Percentiles rank a stretch among this genome's conserved stretches.
phyloP scores from a whole-genome alignment of 176 grass and related monocot genomes.

The Oryza rufipogon region DNA sequence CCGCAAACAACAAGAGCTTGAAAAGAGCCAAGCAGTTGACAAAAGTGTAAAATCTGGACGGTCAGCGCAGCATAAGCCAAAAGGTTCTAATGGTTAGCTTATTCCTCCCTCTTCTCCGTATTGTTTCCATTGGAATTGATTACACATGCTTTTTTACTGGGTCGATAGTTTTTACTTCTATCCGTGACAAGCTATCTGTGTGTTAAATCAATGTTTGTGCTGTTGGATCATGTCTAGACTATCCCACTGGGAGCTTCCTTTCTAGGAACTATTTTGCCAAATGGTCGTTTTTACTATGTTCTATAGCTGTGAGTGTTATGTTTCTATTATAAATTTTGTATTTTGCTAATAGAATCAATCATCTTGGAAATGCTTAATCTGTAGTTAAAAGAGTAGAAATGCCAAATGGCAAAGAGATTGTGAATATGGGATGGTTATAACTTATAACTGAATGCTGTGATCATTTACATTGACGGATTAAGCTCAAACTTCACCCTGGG shows the following conservation, averaged over 20 bases:
- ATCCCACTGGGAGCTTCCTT: not conserved
- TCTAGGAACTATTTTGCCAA: not conserved
- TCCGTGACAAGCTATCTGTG: not conserved
- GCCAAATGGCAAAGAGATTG: not conserved
- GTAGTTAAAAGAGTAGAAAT: not conserved
- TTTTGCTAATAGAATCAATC: not conserved
- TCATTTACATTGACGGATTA: constrained; percentile 1
- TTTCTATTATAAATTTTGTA: not conserved
- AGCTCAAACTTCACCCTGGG: not conserved
- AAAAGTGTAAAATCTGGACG: constrained; percentile 73
- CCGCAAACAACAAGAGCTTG: constrained; percentile 76
- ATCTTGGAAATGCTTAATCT: constrained; percentile 9
- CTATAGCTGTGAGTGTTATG: not conserved
- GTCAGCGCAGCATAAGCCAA: constrained; percentile 69
- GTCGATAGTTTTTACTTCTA: constrained; percentile 9
- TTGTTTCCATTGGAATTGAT: not conserved
- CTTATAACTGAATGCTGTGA: constrained; percentile 14
- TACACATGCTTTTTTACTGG: not conserved
- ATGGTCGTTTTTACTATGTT: not conserved
- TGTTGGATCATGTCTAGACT: not conserved
- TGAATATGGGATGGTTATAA: constrained; percentile 3
- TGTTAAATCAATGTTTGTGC: constrained; percentile 2
- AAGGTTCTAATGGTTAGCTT: constrained; percentile 62
- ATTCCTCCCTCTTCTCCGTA: not conserved
- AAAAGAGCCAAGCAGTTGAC: constrained; percentile 68